Conservation (phyloP, 2,329 filamentous ascomycete genomes). For the Talaromyces sp. region DNA sequence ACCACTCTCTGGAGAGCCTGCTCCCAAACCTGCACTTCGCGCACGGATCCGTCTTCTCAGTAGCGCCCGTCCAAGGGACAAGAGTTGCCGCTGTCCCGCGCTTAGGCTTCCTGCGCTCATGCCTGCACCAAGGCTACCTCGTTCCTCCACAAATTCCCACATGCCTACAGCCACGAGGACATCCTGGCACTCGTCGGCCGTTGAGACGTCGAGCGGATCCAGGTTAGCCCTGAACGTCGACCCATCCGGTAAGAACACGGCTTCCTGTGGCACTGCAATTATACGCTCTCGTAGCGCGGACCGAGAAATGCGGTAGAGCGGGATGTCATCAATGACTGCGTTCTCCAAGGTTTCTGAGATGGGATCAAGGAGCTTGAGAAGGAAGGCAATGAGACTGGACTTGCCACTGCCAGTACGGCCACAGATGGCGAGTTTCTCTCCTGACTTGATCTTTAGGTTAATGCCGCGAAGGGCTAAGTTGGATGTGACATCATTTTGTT, state of each 20-base stretch:
- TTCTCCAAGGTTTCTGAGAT: neutral
- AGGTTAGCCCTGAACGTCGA: slow-evolving; percentile 38
- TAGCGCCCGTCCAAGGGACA: slow-evolving; percentile 61
- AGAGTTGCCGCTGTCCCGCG: slow-evolving; percentile 63
- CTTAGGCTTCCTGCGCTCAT: slow-evolving; percentile 53
- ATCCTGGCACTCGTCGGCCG: slow-evolving; percentile 35
- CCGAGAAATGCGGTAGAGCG: slow-evolving; percentile 31
- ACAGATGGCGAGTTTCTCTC: slow-evolving; percentile 44
- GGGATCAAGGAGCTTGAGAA: slow-evolving; percentile 12
- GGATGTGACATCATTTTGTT: neutral
- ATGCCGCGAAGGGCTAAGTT: slow-evolving; percentile 47
- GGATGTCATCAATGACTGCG: neutral
- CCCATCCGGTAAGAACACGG: slow-evolving; percentile 41
- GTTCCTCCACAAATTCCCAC: slow-evolving; percentile 36
- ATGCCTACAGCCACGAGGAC: slow-evolving; percentile 41
- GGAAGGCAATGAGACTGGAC: slow-evolving; percentile 33
- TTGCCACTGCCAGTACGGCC: slow-evolving; percentile 40
- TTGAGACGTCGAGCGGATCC: slow-evolving; percentile 35
- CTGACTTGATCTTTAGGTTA: slow-evolving; percentile 44
- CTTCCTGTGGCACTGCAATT: slow-evolving; percentile 46
- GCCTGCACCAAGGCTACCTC: slow-evolving; percentile 40
- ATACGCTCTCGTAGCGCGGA: slow-evolving; percentile 42
- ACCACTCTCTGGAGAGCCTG: neutral
- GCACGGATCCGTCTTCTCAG: slow-evolving; percentile 31
- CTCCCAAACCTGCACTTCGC: neutral